These are phyloP conservation scores for Halenospora varia DNA, from an alignment of 495 filamentous ascomycete genomes.

Conservation along the genomic window DNA sequence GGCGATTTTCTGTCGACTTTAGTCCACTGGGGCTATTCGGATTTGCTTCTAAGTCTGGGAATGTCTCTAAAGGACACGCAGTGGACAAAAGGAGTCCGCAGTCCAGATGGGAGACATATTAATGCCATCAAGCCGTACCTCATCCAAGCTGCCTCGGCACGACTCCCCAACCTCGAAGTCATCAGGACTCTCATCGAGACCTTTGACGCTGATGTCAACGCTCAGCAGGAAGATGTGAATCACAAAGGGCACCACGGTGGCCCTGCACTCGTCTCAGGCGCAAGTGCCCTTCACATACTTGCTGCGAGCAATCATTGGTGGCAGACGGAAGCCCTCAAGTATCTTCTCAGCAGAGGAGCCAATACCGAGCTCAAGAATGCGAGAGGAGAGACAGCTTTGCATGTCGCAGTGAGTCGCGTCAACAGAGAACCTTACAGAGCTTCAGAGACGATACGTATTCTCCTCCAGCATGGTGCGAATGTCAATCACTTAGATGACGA, in stretches of 20 bases:
- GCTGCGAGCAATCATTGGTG: slow-evolving; percentile 39
- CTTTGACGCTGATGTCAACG: slow-evolving; percentile 31
- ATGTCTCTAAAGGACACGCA: not conserved
- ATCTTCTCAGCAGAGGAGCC: slow-evolving; percentile 35
- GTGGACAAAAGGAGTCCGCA: not conserved
- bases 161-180: slow-evolving; percentile 37
- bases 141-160: slow-evolving; percentile 28
- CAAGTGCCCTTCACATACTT: slow-evolving; percentile 32
- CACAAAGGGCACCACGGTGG: not conserved
- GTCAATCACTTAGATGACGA: slow-evolving; percentile 28
- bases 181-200: slow-evolving; percentile 36
- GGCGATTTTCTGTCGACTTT: not conserved
- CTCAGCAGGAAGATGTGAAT: not conserved
- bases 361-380: slow-evolving; percentile 32
- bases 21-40: not conserved
- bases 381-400: slow-evolving; percentile 35
- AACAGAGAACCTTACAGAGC: slow-evolving; percentile 3
- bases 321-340: slow-evolving; percentile 37
- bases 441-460: slow-evolving; percentile 21
- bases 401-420: slow-evolving; percentile 25
- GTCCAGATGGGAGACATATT: slow-evolving; percentile 2
- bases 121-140: slow-evolving; percentile 25
- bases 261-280: slow-evolving; percentile 16
- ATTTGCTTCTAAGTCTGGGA: not conserved
- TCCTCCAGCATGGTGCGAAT: slow-evolving; percentile 36